phyloP scores from a whole-genome alignment of 2,329 filamentous ascomycete species.

The Didymella pinodella region DNA sequence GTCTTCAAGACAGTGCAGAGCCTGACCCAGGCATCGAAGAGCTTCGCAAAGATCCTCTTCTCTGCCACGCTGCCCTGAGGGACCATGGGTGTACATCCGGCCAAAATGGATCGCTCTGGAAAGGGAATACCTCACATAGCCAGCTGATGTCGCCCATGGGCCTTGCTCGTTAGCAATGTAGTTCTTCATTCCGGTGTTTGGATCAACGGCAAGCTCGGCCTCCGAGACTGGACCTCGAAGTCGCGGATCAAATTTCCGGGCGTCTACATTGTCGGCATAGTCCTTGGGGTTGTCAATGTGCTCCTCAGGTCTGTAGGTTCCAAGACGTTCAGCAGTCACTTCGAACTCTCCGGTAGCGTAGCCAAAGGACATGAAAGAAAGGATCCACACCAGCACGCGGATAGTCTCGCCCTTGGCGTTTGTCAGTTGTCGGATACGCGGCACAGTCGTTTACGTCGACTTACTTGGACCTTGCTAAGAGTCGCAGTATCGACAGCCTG shows the following conservation, averaged over 20 bases:
- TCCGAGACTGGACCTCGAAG: conserved; percentile 77
- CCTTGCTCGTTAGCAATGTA: conserved; percentile 94
- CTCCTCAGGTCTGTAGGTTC: conserved; percentile 59
- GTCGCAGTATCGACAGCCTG: conserved; percentile 65
- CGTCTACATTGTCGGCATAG: conserved; percentile 74
- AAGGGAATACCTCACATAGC: conserved; percentile 70
- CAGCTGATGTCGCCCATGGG: conserved; percentile 87
- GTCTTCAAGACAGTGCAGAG: conserved; percentile 62
- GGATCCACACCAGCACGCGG: conserved; percentile 62
- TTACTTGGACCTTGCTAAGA: conserved; percentile 58
- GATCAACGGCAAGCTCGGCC: conserved; percentile 57
- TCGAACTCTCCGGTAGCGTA: conserved; percentile 66
- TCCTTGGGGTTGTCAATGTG: conserved; percentile 56
- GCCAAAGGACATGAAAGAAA: conserved; percentile 65
- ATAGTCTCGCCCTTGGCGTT: conserved; percentile 58
- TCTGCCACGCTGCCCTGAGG: conserved; percentile 50
- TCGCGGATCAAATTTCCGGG: conserved; percentile 79
- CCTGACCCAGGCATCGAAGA: conserved; percentile 60
- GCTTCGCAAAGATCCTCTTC: conserved; percentile 60
- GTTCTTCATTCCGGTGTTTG: conserved; percentile 86
- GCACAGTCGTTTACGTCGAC: conserved; percentile 18
- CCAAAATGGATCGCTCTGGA: conserved; percentile 59
- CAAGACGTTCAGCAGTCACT: conserved; percentile 62
- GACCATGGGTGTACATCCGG: conserved; percentile 56
- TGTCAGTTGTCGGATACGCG: conserved; percentile 32